Base-by-base conservation (phyloP, 331 rosid genomes). In the Quercus tomentella region DNA sequence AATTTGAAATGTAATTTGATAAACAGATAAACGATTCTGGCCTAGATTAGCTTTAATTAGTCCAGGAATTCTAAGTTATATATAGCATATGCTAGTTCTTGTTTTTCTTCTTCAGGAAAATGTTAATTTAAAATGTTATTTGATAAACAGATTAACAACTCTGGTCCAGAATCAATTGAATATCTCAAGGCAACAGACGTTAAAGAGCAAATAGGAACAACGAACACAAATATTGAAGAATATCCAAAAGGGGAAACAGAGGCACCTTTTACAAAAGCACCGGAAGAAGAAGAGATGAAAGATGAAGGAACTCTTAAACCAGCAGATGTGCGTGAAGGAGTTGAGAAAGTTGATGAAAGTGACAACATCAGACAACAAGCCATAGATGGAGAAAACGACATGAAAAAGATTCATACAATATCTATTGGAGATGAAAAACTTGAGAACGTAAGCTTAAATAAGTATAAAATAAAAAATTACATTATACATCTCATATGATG, bases 391-490 rank as follows among this genome's bases (percentile, higher is more conserved):
- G 78, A 76, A 26, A 76, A 14, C 35, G 8, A 25, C 26, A 20
- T 20, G 12, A 18, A 61, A 61, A 45, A 9, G 12, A 43, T 43
- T 43, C 14, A 43, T 43, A 69, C 49, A 69, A 73, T 15, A 73
- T 55, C 70, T 52, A 58, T 55, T 4, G 5, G 0, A 35, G 85
- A 78, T 72, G 82, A 65, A 21, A 71, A 25, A 63, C 35, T 37
- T 69, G 33, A 81, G 31, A 70, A 84, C 83, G 90, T 84, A 52
- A 79, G 82, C 70, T 71, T 37, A 78, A 33, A 51, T 28, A 45
- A 57, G 52, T 68, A 33, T 33, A 26, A 26, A 5, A 41, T 8
- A 9, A 43, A 43, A 43, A 7, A 8, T 43, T 43, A 43, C 12
- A 10, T 43, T 43, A 43, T 1, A 9, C 51, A 9, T 9, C 14